A percentile compares a stretch with the other conserved stretches of the same genome.
Evolutionary conservation across 2,329 filamentous ascomycete species (phyloP).

Genomic region (Atkinsonella texensis): DNA sequence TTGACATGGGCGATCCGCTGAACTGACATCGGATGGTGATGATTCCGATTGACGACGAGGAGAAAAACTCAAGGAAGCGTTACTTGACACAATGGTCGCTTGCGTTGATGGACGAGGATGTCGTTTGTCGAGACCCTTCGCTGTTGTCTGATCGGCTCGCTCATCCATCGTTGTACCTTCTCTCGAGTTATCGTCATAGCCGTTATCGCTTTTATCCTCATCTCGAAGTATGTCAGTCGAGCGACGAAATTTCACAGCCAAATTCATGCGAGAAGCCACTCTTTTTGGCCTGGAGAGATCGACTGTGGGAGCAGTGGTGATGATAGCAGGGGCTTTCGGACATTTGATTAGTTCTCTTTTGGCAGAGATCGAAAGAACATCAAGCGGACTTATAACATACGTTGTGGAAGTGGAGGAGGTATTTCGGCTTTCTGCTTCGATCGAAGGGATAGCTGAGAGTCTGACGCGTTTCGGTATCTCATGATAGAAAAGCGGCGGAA

Average conservation of each 20-base stretch:
- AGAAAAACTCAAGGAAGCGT: slow-evolving; percentile 36
- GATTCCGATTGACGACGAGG: slow-evolving; percentile 52
- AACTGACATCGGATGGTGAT: slow-evolving; percentile 78
- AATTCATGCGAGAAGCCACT: slow-evolving; percentile 42
- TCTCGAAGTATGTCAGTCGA: slow-evolving; percentile 34
- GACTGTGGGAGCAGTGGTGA: slow-evolving; percentile 80
- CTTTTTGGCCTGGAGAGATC: slow-evolving; percentile 42
- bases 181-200: background rate
- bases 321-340: slow-evolving; percentile 56
- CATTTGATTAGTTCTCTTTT: background rate
- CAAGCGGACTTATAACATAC: slow-evolving; percentile 26
- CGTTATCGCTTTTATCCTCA: slow-evolving; percentile 8
- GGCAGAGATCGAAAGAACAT: background rate
- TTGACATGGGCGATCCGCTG: slow-evolving; percentile 49
- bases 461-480: slow-evolving; percentile 83
- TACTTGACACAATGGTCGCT: slow-evolving; percentile 16
- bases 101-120: slow-evolving; percentile 20
- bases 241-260: slow-evolving; percentile 39
- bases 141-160: slow-evolving; percentile 18
- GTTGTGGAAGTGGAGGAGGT: slow-evolving; percentile 45
- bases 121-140: slow-evolving; percentile 44
- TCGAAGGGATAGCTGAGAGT: slow-evolving; percentile 71
- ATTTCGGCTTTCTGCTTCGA: slow-evolving; percentile 56
- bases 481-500: slow-evolving; percentile 58
- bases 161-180: slow-evolving; percentile 11